phyloP scores from a whole-genome alignment of 208 protist species.

The Acanthamoeba royreba region DNA sequence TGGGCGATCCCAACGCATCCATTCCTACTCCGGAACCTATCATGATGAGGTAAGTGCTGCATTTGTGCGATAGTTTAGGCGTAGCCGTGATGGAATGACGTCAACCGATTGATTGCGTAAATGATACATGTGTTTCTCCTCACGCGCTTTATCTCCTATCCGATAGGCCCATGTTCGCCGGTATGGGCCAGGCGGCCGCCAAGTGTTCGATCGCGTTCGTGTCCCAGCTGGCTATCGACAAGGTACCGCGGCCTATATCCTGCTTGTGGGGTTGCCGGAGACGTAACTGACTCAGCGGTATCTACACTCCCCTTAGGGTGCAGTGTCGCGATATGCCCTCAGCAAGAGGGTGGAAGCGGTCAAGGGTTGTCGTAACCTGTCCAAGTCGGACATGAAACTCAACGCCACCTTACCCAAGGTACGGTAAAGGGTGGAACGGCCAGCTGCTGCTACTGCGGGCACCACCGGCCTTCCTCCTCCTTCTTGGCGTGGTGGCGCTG shows the following conservation, averaged over 20 bases:
- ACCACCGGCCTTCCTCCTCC: no score
- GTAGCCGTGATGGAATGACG: no score
- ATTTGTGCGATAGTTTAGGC: not conserved
- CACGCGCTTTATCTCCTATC: not conserved
- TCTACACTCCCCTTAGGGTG: no score
- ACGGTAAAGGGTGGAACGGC: no score
- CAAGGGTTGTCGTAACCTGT: conserved; percentile 37
- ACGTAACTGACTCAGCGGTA: not conserved
- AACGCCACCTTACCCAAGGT: conserved; percentile 57
- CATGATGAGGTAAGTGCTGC: conserved; percentile 53
- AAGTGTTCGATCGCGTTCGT: conserved; percentile 54
- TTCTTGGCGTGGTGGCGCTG: not conserved
- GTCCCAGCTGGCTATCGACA: not conserved
- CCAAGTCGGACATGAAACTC: conserved; percentile 71
- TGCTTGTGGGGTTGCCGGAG: not conserved
- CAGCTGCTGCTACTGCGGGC: no score
- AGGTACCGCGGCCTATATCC: not conserved
- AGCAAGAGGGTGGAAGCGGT: conserved; percentile 58
- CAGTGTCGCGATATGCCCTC: conserved; percentile 52
- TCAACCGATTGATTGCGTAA: no score
- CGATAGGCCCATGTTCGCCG: conserved; percentile 71
- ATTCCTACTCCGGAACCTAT: conserved; percentile 77
- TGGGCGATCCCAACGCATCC: conserved; percentile 77
- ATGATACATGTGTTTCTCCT: not conserved
- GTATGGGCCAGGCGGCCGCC: conserved; percentile 29